Evolutionary conservation across 208 protist genomes (phyloP), one percentile per base, ranked within the genome.

Genomic region (Trichomonas vaginalis): DNA sequence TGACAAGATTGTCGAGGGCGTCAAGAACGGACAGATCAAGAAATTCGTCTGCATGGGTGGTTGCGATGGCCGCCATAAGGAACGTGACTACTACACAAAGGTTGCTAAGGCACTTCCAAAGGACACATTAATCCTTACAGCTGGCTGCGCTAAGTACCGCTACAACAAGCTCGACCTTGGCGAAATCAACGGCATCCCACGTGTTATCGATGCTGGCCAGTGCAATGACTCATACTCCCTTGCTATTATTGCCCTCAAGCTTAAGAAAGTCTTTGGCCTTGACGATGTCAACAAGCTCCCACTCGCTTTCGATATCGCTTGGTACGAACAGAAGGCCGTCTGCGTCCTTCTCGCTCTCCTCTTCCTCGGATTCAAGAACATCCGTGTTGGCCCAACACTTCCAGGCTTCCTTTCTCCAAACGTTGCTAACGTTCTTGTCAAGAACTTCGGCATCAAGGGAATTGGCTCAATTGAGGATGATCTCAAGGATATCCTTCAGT

Each of bases 251-350:
- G 97, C 97, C 45, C 17, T 97, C 23, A 97, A 96, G 23, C 95
- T 98, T 21, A 95, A 96, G 48, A 49, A 95, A 23, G 96, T 48
- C 79, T 92, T 96, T 90, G 96, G 70, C 42, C 15, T 83, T 42
- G 46, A 42, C 42, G 86, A 46, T 46, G 45, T 96, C n/a, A 96
- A 96, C 92, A 96, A 96, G 35, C 95, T 97, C 39, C 97, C 98
- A 14, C 56, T 98, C 35, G 97, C 96, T 6, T 96, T 98, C 48
- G 97, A 96, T 49, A 80, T 98, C 39, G 97, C 97, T 27, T 98
- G 98, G 98, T 98, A 98, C 96, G 98, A 98, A 96, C 98, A 98
- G 96, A 98, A 98, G 96, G 98, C 98, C 45, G 96, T 98, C 51
- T 96, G 96, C 70, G 96, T 98, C 35, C 95, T 98, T 62, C 96